Evolutionary conservation across 306 rosid species (phyloP).

Genomic region (Trifolium pratense): DNA sequence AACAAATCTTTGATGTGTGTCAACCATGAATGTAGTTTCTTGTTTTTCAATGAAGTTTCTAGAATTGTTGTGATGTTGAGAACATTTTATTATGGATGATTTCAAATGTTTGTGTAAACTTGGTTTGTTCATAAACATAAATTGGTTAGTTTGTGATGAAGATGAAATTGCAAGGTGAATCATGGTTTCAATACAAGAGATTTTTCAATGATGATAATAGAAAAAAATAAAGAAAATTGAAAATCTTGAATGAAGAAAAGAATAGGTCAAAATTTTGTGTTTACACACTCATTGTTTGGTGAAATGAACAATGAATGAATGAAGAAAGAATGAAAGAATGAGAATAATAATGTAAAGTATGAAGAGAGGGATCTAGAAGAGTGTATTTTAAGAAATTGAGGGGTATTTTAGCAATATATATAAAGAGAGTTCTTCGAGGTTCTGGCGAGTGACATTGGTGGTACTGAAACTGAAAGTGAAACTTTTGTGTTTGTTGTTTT

Average conservation of each 20-base stretch:
- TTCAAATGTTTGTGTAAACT: background rate
- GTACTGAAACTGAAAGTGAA: background rate
- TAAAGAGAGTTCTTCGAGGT: conserved; percentile 41
- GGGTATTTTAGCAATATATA: conserved; percentile 31
- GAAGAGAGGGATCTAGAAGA: conserved; percentile 65
- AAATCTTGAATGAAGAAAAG: background rate
- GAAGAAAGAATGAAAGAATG: background rate
- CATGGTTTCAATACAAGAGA: too few species aligned
- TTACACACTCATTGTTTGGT: background rate
- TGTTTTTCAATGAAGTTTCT: conserved; percentile 31
- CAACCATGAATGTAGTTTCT: conserved; percentile 32
- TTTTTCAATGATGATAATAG: too few species aligned
- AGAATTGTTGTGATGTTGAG: conserved; percentile 42
- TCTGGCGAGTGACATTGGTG: background rate
- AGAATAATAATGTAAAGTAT: background rate
- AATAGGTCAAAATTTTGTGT: background rate
- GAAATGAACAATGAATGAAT: background rate
- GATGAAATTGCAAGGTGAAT: conserved; percentile 45
- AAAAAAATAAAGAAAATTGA: background rate
- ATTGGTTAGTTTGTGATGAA: conserved; percentile 40
- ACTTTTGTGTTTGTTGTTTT: background rate
- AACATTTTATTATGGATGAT: conserved; percentile 40
- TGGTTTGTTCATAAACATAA: conserved; percentile 35
- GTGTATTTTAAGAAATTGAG: conserved; percentile 6
- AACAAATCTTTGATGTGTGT: conserved; percentile 34